These are phyloP conservation scores for Aspergillus arachidicola DNA, from an alignment of 2,329 filamentous ascomycete species.

Conservation along the genomic window DNA sequence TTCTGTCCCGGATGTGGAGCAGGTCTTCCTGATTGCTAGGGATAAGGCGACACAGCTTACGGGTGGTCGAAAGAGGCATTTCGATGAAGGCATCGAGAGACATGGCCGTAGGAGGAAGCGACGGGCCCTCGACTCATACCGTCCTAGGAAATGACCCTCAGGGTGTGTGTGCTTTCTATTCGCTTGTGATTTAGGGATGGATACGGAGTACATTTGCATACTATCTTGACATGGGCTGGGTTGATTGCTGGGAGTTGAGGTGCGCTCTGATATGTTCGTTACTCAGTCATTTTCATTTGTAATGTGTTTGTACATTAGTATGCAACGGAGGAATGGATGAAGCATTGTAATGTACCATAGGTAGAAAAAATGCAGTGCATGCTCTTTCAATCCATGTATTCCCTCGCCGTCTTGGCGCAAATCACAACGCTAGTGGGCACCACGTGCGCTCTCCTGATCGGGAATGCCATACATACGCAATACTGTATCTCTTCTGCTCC, in stretches of 20 bases:
- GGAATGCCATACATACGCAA: background rate
- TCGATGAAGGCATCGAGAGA: slow-evolving; percentile 29
- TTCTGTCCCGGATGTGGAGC: slow-evolving; percentile 36
- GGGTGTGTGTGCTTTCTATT: background rate
- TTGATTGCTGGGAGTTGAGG: background rate
- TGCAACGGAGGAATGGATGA: background rate
- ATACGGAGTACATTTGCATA: background rate
- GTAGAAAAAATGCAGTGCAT: background rate
- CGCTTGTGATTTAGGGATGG: background rate
- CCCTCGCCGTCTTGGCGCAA: slow-evolving; percentile 8
- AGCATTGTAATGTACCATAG: background rate
- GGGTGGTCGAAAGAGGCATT: slow-evolving; percentile 43
- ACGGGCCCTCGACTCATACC: slow-evolving; percentile 30
- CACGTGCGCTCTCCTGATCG: slow-evolving; percentile 15
- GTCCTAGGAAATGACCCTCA: slow-evolving; percentile 11
- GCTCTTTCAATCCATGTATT: background rate
- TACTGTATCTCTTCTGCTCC: background rate
- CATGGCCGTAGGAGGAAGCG: slow-evolving; percentile 14
- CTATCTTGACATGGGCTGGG: background rate
- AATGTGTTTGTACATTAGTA: background rate
- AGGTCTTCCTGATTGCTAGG: slow-evolving; percentile 36
- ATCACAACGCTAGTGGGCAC: slow-evolving; percentile 11
- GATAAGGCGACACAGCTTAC: slow-evolving; percentile 38
- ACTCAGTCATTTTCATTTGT: background rate
- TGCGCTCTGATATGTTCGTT: background rate